A percentile compares a stretch with the other conserved stretches of the same genome.
These are phyloP conservation scores for Fusarium fracticaudum DNA, from an alignment of 2,329 filamentous ascomycete species.

Conservation along the genomic window DNA sequence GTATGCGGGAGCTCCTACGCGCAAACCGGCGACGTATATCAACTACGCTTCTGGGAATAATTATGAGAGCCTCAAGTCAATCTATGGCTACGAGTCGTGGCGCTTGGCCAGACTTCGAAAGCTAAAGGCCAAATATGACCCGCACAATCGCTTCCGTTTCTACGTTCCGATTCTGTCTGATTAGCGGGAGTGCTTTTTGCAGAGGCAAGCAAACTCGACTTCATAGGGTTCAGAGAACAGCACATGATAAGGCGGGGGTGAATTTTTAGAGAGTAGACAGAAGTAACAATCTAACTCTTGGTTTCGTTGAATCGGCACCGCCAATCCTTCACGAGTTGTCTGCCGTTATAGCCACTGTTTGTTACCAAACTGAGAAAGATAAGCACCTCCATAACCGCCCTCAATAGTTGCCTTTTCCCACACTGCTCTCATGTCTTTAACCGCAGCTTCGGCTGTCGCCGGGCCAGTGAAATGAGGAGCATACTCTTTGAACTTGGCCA, in stretches of 20 bases:
- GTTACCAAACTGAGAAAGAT: not conserved
- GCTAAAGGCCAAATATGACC: not conserved
- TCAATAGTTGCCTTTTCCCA: not conserved
- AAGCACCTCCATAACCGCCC: not conserved
- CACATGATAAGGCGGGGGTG: too few relatives aligned
- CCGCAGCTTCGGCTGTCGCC: not conserved
- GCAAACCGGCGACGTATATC: not conserved
- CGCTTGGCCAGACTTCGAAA: not conserved
- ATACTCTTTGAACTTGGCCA: not conserved
- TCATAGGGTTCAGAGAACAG: too few relatives aligned
- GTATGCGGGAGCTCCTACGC: not conserved
- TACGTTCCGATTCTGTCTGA: not conserved
- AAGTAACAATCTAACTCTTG: not conserved
- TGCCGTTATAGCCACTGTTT: not conserved
- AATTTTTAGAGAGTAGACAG: not conserved
- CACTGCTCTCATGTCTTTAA: not conserved
- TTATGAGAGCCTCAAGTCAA: not conserved
- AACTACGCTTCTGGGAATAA: not conserved
- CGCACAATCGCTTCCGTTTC: not conserved
- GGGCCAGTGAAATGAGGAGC: not conserved
- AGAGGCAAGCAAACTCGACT: too few relatives aligned
- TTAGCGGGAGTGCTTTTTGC: too few relatives aligned
- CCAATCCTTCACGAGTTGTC: rapidly evolving
- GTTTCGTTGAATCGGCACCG: rapidly evolving
- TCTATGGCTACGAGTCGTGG: not conserved